These are phyloP conservation scores for Peziza echinospora DNA, from an alignment of 495 filamentous ascomycete species.

Conservation along the genomic window DNA sequence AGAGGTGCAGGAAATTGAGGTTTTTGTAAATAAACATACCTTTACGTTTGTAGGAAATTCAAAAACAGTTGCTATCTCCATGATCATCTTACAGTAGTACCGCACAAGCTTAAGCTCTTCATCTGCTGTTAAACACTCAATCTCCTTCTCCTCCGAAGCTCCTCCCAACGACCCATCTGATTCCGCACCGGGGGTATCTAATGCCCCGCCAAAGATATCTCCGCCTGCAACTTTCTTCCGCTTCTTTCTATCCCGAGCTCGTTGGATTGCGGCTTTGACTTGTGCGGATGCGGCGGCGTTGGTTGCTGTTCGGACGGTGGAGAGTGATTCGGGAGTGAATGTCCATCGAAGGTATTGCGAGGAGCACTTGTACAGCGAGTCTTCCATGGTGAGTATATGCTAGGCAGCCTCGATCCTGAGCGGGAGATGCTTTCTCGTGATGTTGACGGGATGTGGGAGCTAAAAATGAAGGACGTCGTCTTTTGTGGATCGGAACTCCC, in stretches of 20 bases:
- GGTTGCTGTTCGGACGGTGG: slow-evolving; percentile 46
- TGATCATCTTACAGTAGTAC: slow-evolving; percentile 51
- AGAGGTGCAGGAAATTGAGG: too few relatives aligned
- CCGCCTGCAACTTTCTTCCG: neutral
- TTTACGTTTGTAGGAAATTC: slow-evolving; percentile 61
- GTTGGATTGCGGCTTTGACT: slow-evolving; percentile 37
- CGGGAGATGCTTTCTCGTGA: too few relatives aligned
- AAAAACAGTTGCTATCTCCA: slow-evolving; percentile 54
- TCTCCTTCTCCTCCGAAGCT: slow-evolving; percentile 23
- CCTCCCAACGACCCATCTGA: neutral
- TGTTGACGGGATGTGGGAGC: too few relatives aligned
- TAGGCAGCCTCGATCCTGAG: too few relatives aligned
- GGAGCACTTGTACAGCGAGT: slow-evolving; percentile 73
- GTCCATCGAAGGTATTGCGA: slow-evolving; percentile 86
- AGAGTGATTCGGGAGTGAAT: slow-evolving; percentile 55
- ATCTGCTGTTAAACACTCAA: slow-evolving; percentile 55
- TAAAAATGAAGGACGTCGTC: too few relatives aligned
- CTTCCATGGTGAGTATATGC: slow-evolving; percentile 41
- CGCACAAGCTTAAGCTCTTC: slow-evolving; percentile 68
- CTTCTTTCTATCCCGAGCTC: neutral
- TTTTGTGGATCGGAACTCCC: too few relatives aligned
- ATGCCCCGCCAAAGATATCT: slow-evolving; percentile 9
- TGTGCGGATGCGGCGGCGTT: slow-evolving; percentile 51
- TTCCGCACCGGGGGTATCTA: slow-evolving; percentile 12
- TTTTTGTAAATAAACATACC: too few relatives aligned